Evolutionary conservation across 257 asterid species (phyloP).

Genomic region (Solanum commersonii): DNA sequence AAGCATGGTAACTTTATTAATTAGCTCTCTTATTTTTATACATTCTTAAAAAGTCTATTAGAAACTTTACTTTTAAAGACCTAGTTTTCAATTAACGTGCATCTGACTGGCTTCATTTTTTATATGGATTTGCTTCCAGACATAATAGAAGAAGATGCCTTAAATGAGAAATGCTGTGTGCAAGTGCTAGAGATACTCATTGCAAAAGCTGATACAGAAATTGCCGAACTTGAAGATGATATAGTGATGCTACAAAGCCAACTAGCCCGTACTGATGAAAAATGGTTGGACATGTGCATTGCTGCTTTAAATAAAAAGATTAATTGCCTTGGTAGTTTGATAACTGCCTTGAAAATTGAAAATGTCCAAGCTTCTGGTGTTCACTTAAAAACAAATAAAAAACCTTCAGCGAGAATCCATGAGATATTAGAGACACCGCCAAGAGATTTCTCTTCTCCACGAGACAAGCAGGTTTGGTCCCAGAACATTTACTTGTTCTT

Average conservation of each 20-base stretch:
- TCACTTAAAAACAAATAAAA: slow-evolving; percentile 9
- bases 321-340: slow-evolving; percentile 11
- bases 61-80: background rate
- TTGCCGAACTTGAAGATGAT: slow-evolving; percentile 41
- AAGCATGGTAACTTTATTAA: background rate
- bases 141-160: slow-evolving; percentile 41
- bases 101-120: background rate
- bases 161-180: slow-evolving; percentile 37
- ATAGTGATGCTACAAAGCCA: slow-evolving; percentile 33
- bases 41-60: background rate
- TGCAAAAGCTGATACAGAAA: slow-evolving; percentile 39
- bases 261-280: slow-evolving; percentile 29
- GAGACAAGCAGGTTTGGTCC: slow-evolving; percentile 27
- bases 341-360: slow-evolving; percentile 17
- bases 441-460: slow-evolving; percentile 14
- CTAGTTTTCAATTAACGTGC: background rate
- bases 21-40: background rate
- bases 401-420: slow-evolving; percentile 22
- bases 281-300: slow-evolving; percentile 28
- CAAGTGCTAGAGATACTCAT: slow-evolving; percentile 41
- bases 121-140: slow-evolving; percentile 23
- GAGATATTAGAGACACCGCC: slow-evolving; percentile 23
- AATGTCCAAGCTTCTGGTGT: slow-evolving; percentile 4
- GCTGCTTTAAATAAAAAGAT: slow-evolving; percentile 26
- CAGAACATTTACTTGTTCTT: background rate